Conservation (phyloP, 148 eudicot species). For the Rhododendron henanense region DNA sequence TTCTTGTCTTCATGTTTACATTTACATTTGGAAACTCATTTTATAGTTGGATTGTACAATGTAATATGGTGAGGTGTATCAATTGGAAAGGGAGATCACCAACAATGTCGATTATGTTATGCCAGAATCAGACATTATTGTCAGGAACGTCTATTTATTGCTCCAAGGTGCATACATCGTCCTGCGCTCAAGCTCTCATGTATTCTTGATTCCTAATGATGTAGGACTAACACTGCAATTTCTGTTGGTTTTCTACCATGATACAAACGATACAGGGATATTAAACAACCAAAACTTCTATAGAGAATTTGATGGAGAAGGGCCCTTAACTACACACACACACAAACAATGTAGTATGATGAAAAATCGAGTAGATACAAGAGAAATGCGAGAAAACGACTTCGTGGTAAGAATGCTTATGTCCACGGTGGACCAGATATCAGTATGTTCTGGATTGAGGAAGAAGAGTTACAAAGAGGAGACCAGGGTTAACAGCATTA, state of each 20-base stretch:
- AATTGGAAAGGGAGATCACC: neutral
- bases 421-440: neutral
- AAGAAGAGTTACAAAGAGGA: neutral
- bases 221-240: neutral
- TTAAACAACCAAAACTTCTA: neutral
- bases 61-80: neutral
- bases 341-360: neutral
- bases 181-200: neutral
- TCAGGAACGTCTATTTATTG: neutral
- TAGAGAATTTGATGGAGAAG: neutral
- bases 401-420: neutral
- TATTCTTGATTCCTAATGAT: neutral
- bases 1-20: neutral
- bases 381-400: neutral
- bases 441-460: neutral
- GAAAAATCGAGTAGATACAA: neutral
- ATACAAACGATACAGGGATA: neutral
- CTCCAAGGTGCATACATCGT: neutral
- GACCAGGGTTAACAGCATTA: neutral
- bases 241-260: neutral
- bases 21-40: neutral
- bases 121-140: neutral
- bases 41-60: neutral
- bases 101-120: neutral
- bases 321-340: neutral